A percentile compares a stretch with the other conserved stretches of the same genome.
These are phyloP conservation scores for Fraxinus albicans DNA, from an alignment of 305 asterid genomes.

Conservation along the genomic window DNA sequence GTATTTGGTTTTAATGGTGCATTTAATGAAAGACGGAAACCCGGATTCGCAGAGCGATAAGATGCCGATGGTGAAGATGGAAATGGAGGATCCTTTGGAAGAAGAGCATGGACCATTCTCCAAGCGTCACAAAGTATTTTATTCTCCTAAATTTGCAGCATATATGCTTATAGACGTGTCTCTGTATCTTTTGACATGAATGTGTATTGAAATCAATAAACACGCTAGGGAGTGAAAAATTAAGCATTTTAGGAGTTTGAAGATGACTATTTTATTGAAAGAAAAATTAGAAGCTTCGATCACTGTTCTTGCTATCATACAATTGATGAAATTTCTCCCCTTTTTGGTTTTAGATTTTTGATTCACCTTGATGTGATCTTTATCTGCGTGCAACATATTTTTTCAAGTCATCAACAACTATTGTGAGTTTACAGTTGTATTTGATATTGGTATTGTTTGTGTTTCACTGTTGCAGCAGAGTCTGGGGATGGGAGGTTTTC, in stretches of 20 bases:
- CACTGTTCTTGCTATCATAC: neutral
- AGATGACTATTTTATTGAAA: neutral
- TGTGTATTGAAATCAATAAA: neutral
- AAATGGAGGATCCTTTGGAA: constrained; percentile 63
- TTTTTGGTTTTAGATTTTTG: neutral
- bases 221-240: neutral
- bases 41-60: constrained; percentile 43
- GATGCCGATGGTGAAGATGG: constrained; percentile 64
- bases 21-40: constrained; percentile 58
- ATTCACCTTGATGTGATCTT: neutral
- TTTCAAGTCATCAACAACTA: neutral
- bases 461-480: constrained; percentile 39
- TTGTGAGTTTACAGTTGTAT: neutral
- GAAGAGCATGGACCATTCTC: constrained; percentile 63
- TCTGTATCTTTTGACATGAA: neutral
- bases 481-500: constrained; percentile 38
- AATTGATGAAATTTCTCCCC: neutral
- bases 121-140: constrained; percentile 65
- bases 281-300: neutral
- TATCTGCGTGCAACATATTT: neutral
- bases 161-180: neutral
- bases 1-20: constrained; percentile 43
- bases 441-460: constrained; percentile 14
- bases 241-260: neutral
- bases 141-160: constrained; percentile 10